Base-by-base conservation (phyloP, 2,329 filamentous ascomycete species). In the Cytospora chrysosperma region DNA sequence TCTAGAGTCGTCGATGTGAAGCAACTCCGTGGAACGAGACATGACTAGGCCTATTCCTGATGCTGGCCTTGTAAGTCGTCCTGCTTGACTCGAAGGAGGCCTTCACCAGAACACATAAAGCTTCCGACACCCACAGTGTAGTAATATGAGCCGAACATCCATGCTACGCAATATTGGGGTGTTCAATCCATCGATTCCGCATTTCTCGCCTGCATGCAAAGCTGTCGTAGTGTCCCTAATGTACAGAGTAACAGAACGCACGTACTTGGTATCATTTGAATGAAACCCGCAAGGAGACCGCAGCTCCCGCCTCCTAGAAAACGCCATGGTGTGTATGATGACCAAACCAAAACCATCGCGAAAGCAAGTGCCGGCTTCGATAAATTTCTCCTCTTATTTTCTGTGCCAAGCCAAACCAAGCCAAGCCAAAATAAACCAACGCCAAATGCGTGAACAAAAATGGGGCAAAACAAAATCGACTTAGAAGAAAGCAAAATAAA, bases 371-470 rank as follows among this genome's bases (percentile, higher is more conserved):
- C 43, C 47, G 32, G 28, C 43, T 43, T 12, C 24, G 50, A 61
- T 30, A 30, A 56, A 54, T 37, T 7, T 58, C 32, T 62, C 17
- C 26, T 37, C 32, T 27, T 54, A 34, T 49, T 54, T 55, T 26
- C 27, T 59, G 40, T 55, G 59, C 59, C 55, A 43, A 55, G 51
- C 58, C 37, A 21, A 32, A 61, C 34, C 15, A 61, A 30, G 50
- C 59, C 59, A 30, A 56, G 50, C 59, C 59, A 30, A 56, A 56
- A 57, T 24, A 28, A 51, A 53, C 52, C 28, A 50, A 57, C 59
- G 59, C 59, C 59, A 50, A 50, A 50, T 55, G 51, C 59, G 57
- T 49, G 47, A 34, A 53, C 27, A 50, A 27, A 4, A 12, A 53
- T 37, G 24, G 15, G 15, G n/a, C 13, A 50, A 12, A 32, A 9